Evolutionary conservation across 2,329 filamentous ascomycete species (phyloP).

Genomic region (Hansfordia pulvinata): DNA sequence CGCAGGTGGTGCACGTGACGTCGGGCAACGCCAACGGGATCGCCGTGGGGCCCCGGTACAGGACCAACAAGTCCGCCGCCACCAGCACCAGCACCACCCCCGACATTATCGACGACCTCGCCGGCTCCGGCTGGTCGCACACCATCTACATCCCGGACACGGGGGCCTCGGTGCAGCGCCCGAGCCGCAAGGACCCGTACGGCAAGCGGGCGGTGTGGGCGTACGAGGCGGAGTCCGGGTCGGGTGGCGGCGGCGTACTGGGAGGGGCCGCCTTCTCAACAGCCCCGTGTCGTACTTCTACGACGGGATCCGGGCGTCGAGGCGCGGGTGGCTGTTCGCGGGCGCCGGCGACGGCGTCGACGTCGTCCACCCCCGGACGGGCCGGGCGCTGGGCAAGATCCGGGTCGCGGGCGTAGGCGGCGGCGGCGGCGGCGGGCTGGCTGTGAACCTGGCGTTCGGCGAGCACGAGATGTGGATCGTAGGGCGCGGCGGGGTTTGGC

Average conservation of each 20-base stretch:
- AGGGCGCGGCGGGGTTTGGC: conserved; percentile 1
- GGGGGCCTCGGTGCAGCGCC: background rate
- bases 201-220: too few relatives aligned
- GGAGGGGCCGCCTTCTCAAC: background rate
- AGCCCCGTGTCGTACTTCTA: conserved; percentile 1
- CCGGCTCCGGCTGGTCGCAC: background rate
- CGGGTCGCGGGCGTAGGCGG: too few relatives aligned
- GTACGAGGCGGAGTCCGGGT: too few relatives aligned
- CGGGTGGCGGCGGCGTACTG: too few relatives aligned
- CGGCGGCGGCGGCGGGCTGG: background rate
- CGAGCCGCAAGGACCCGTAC: background rate
- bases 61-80: too few relatives aligned
- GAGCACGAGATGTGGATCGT: conserved; percentile 1
- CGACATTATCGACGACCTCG: background rate
- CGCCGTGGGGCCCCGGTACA: too few relatives aligned
- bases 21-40: conserved; percentile 1
- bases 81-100: too few relatives aligned
- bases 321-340: background rate
- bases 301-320: background rate
- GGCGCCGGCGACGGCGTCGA: conserved; percentile 1
- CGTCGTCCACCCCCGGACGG: background rate
- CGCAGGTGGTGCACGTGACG: conserved; percentile 1
- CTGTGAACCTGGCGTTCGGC: background rate
- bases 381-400: conserved; percentile 1
- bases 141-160: conserved; percentile 1